phyloP scores from a whole-genome alignment of 208 protist species.

The Borovskyia barvae region DNA sequence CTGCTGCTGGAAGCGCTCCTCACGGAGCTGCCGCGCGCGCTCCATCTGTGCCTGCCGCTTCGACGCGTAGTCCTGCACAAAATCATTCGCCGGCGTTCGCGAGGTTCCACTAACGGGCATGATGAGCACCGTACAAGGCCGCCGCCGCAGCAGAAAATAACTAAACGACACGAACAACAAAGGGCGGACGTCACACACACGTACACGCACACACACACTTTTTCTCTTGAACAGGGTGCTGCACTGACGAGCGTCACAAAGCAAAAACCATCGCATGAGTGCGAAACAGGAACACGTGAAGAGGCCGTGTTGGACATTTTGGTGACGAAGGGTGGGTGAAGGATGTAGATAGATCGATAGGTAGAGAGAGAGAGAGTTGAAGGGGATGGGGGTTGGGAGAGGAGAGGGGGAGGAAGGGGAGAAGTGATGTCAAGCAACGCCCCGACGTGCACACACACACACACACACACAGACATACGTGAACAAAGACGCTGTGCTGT shows the following conservation, averaged over 20 bases:
- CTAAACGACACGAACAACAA: neutral
- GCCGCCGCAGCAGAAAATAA: neutral
- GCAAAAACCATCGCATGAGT: neutral
- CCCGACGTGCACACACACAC: neutral
- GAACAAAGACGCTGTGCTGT: conserved; percentile 1
- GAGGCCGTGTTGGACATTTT: neutral
- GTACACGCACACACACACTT: too few relatives aligned
- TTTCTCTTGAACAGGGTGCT: too few relatives aligned
- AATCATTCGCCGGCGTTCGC: conserved; percentile 56
- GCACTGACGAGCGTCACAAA: neutral
- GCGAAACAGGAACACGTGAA: neutral
- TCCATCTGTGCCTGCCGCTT: conserved; percentile 86
- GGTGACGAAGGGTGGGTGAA: neutral
- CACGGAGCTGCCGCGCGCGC: conserved; percentile 63
- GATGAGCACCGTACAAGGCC: too few relatives aligned
- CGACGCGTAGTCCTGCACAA: conserved; percentile 86
- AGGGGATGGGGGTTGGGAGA: neutral
- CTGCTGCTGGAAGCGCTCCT: conserved; percentile 55
- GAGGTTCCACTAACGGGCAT: conserved; percentile 15
- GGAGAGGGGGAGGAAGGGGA: neutral
- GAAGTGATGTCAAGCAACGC: neutral
- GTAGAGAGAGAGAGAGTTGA: neutral
- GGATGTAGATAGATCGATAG: neutral
- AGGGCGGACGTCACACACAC: neutral
- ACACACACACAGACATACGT: neutral